A percentile compares a stretch with the other conserved stretches of the same genome.
phyloP scores from a whole-genome alignment of 257 asterid genomes.

The Thymus quinquecostatus region DNA sequence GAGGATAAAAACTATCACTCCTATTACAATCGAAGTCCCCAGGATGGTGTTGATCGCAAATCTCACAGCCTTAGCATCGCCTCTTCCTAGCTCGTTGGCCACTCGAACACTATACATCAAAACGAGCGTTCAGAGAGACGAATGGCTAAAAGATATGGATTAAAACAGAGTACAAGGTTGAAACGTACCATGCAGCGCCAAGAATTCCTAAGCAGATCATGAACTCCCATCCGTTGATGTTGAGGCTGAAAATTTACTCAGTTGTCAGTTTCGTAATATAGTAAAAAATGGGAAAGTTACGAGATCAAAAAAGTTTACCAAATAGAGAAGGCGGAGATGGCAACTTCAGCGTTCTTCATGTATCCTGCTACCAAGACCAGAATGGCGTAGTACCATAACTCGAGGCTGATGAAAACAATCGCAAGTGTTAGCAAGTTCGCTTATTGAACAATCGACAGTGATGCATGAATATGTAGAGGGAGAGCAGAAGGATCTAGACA shows the following conservation, averaged over 20 bases:
- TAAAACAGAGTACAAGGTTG: background rate
- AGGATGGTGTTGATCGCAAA: slow-evolving; percentile 71
- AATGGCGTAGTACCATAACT: slow-evolving; percentile 87
- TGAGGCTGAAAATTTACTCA: slow-evolving; percentile 51
- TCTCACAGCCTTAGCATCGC: slow-evolving; percentile 77
- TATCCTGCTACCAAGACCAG: slow-evolving; percentile 87
- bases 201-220: slow-evolving; percentile 82
- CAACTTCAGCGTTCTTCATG: slow-evolving; percentile 80
- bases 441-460: background rate
- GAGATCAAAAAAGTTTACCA: slow-evolving; percentile 47
- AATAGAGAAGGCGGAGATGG: slow-evolving; percentile 86
- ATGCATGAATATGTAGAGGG: background rate
- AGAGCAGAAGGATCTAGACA: too few species aligned
- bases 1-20: slow-evolving; percentile 52
- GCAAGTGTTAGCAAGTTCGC: slow-evolving; percentile 4
- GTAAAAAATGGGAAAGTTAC: background rate
- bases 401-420: slow-evolving; percentile 51
- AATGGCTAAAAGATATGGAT: background rate
- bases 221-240: slow-evolving; percentile 83
- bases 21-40: slow-evolving; percentile 59
- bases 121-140: background rate
- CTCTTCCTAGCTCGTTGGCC: slow-evolving; percentile 93
- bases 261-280: slow-evolving; percentile 18
- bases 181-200: slow-evolving; percentile 75
- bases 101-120: slow-evolving; percentile 64